Conservation (phyloP, 2,329 filamentous ascomycete species). For the Clarireedia homoeocarpa region DNA sequence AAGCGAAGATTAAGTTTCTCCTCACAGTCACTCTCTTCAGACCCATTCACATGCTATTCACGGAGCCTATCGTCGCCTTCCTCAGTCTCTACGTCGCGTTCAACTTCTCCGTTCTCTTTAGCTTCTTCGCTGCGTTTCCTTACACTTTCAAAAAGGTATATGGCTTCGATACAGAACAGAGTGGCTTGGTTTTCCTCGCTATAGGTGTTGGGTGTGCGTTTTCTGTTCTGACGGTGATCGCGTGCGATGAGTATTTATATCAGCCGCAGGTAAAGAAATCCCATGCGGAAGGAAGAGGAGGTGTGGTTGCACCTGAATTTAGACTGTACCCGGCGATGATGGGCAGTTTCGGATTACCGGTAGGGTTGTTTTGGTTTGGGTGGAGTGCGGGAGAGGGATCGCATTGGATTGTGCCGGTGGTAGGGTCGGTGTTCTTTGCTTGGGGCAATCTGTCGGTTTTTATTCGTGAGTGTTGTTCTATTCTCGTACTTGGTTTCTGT, state of each 20-base stretch:
- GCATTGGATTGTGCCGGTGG: constrained; percentile 44
- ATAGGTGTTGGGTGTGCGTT: constrained; percentile 36
- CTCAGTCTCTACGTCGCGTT: constrained; percentile 31
- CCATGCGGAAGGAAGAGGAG: not conserved
- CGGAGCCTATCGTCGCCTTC: constrained; percentile 30
- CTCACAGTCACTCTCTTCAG: constrained; percentile 30
- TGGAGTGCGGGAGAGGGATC: constrained; percentile 47
- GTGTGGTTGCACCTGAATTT: constrained; percentile 41
- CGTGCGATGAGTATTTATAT: constrained; percentile 38
- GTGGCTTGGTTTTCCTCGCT: constrained; percentile 33
- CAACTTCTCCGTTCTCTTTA: constrained; percentile 32
- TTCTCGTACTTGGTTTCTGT: constrained; percentile 34
- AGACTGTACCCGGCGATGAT: constrained; percentile 53
- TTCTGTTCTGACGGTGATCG: constrained; percentile 33
- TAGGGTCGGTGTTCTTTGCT: constrained; percentile 47
- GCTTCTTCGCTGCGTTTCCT: constrained; percentile 35
- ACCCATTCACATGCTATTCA: constrained; percentile 33
- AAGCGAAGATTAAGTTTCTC: constrained; percentile 30
- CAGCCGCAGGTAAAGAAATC: constrained; percentile 11
- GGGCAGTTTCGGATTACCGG: constrained; percentile 42
- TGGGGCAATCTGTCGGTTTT: constrained; percentile 55
- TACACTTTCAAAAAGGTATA: constrained; percentile 32
- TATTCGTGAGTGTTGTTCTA: constrained; percentile 37
- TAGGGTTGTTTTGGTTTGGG: constrained; percentile 52
- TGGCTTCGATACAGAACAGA: constrained; percentile 29